These are phyloP conservation scores for Rhododendron ferrugineum DNA, from an alignment of 148 eudicot species.

Conservation along the genomic window DNA sequence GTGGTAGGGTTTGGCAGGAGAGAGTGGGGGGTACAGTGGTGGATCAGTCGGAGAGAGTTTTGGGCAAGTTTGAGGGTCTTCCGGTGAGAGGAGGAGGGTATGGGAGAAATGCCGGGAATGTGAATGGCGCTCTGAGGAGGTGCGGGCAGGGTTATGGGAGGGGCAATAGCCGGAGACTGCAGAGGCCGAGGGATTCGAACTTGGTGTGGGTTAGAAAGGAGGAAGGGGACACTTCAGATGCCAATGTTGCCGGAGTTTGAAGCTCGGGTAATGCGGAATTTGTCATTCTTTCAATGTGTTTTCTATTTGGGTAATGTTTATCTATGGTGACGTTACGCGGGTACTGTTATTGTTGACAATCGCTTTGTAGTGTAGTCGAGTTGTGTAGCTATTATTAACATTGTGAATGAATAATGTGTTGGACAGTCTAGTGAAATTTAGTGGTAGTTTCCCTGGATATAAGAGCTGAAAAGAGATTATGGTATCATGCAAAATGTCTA, in stretches of 20 bases:
- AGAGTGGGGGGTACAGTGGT: neutral
- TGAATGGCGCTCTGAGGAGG: neutral
- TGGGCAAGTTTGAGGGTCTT: neutral
- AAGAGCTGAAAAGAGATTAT: neutral
- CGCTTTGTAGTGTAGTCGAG: neutral
- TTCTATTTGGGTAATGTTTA: neutral
- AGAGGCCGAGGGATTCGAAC: conserved; percentile 9
- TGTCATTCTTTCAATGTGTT: neutral
- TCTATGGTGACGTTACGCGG: neutral
- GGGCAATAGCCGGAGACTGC: neutral
- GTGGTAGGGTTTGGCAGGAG: neutral
- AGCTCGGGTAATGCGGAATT: neutral
- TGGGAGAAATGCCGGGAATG: neutral
- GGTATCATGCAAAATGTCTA: neutral
- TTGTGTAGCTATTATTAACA: neutral
- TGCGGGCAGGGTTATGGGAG: neutral
- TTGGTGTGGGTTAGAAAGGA: conserved; percentile 32
- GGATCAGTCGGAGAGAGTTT: conserved; percentile 3
- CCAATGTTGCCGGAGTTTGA: neutral
- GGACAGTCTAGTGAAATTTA: neutral
- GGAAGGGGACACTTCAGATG: conserved; percentile 12
- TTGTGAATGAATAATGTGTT: neutral
- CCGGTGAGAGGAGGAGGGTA: neutral
- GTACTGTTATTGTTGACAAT: no score
- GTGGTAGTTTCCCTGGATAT: neutral